Base-by-base conservation (phyloP, 345 rosid species). In the Eucalyptus lansdowneana region DNA sequence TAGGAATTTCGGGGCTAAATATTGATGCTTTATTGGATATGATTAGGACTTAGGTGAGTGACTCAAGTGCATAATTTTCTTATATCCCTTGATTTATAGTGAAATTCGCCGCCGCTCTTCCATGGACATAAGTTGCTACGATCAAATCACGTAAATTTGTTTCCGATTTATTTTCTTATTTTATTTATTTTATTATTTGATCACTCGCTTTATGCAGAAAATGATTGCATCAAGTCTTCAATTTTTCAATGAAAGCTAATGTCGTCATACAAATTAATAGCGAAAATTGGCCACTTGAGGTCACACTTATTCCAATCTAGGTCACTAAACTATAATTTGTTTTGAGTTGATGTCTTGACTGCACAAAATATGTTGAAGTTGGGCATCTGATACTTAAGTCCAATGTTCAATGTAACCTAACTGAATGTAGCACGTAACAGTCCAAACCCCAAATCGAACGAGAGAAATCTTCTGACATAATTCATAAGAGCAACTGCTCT, bases 11-110 rank as follows among this genome's bases (percentile, higher is more conserved):
- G 22, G 1, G 0, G 0, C 22, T 51, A 51, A 51, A 51, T 51
- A 51, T 4, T 51, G 1, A 4, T 17, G 1, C 22, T 17, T 51
- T 3, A 51, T 51, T 51, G 2, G 4, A 51, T 51, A 51, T 51
- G 0, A 17, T 51, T 51, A 3, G 22, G 1, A 1, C 0, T 51
- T 51, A 51, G 22, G 0, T 1, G 9, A 7, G 9, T 17, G 0
- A 51, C 56, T 51, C 22, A 0, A 51, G 22, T 7, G 2, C 0
- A 0, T 51, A 51, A 51, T 17, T 8, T 51, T 17, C 9, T 51
- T 51, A 51, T 51, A 51, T 51, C 56, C 0, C 0, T 51, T 51
- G 2, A 7, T 51, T 0, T 51, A 17, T 17, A 51, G 0, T 51
- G 9, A 51, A 51, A 51, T 51, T 17, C 0, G 2, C 17, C 0